phyloP scores from a whole-genome alignment of 2,329 filamentous ascomycete species.

The Verticillium nonalfalfae region DNA sequence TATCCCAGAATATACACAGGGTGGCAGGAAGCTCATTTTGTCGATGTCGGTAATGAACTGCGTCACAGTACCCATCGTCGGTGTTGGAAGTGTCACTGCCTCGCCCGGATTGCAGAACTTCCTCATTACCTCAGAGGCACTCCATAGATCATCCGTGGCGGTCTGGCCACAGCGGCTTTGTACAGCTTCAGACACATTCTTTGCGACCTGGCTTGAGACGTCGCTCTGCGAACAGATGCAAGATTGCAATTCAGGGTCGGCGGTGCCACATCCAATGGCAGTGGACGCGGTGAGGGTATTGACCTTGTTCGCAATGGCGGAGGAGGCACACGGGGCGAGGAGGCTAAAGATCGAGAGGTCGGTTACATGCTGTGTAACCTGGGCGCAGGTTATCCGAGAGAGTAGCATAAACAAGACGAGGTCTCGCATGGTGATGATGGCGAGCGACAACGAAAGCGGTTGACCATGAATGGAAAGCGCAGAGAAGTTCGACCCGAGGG shows the following conservation, averaged over 20 bases:
- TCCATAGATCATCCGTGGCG: constrained; percentile 40
- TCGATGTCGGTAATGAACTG: constrained; percentile 43
- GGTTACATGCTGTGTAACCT: neutral
- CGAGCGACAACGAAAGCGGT: neutral
- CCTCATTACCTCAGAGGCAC: constrained; percentile 35
- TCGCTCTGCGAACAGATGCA: constrained; percentile 46
- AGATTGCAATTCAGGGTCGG: constrained; percentile 29
- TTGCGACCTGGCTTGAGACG: constrained; percentile 28
- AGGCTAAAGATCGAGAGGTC: neutral
- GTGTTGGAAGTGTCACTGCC: constrained; percentile 32
- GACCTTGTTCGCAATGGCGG: neutral
- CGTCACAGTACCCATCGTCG: constrained; percentile 31
- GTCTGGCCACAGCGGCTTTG: constrained; percentile 35
- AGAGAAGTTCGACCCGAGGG: no score
- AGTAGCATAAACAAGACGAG: neutral
- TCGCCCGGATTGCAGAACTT: constrained; percentile 41
- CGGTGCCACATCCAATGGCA: neutral
- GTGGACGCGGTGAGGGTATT: neutral
- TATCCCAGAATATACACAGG: neutral
- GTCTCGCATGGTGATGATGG: neutral
- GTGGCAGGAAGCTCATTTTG: neutral
- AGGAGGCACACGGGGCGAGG: neutral
- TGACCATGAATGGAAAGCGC: no score
- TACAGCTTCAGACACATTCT: constrained; percentile 30
- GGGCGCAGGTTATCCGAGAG: neutral